Conservation (phyloP, 2,329 filamentous ascomycete genomes). For the Xylaria hypoxylon region DNA sequence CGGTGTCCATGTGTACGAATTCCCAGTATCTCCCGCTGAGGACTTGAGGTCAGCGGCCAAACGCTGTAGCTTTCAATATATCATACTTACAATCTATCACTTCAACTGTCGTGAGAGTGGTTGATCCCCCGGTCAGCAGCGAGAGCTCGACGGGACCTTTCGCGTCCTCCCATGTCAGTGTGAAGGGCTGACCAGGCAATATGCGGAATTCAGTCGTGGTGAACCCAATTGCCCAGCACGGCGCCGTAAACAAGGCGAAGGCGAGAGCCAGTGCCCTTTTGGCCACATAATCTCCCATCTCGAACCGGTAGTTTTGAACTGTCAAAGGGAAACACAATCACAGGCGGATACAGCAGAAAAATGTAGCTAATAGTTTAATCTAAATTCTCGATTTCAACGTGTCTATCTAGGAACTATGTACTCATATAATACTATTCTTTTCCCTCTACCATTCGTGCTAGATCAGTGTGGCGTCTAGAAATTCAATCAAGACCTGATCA, state of each 20-base stretch:
- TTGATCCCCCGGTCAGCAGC: background rate
- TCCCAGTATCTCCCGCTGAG: slow-evolving; percentile 4
- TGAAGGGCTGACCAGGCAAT: slow-evolving; percentile 10
- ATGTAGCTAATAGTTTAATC: background rate
- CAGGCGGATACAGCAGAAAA: background rate
- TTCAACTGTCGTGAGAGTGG: background rate
- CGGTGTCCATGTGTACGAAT: slow-evolving; percentile 29
- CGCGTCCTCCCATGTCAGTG: slow-evolving; percentile 15
- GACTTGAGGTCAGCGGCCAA: slow-evolving; percentile 1
- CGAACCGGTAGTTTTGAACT: background rate
- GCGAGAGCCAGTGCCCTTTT: background rate
- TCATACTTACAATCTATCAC: slow-evolving; percentile 18
- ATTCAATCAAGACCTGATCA: background rate
- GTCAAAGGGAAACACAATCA: background rate
- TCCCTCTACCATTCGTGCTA: background rate
- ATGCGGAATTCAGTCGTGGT: slow-evolving; percentile 6
- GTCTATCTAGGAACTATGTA: background rate
- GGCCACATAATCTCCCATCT: background rate
- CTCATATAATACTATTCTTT: background rate
- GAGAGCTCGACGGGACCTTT: slow-evolving; percentile 14
- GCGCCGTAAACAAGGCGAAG: background rate
- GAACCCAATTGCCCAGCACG: slow-evolving; percentile 15
- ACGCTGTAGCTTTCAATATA: background rate
- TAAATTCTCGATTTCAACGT: background rate
- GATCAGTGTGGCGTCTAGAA: background rate